Base-by-base conservation (phyloP, 108 stramenopile species). In the Stephanodiscus triporus region DNA sequence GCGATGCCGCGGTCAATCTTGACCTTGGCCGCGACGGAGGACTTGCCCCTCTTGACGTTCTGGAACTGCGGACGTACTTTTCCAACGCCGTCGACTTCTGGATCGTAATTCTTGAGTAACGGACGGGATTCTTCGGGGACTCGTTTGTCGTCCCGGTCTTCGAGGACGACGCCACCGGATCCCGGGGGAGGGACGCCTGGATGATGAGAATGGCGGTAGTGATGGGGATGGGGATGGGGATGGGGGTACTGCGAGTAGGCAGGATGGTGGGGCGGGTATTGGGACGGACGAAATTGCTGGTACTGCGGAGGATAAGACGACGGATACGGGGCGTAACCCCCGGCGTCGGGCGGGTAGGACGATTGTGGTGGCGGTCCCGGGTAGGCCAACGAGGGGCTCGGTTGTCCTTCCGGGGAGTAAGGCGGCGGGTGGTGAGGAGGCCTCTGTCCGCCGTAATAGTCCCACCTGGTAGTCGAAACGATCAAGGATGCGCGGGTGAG, bases 11-110 rank as follows among this genome's bases (percentile, higher is more conserved):
- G 38, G 8, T 38, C 0, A 4, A 13, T 36, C 14, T 8, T 16
- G 16, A 16, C 43, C 14, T 45, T 45, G 14, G 40, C 40, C 40
- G 11, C 40, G 40, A 20, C 17, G 9, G 24, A 54, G 26, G 53
- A 24, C 53, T 54, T 54, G 19, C 26, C 36, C 55, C 57, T 64
- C 45, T 58, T 73, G 27, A 13, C 19, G n/a, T 65, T 65, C 20
- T 29, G 63, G 45, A 73, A 73, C 64, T 73, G 73, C 10, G 73
- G 73, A 26, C 73, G 63, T 43, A 73, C 48, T 29, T 6, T 42
- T 19, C 4, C 53, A 1, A 43, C 22, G 2, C 63, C 63, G 26
- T 73, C 73, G 4, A 20, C 14, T 19, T 73, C 22, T 7, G 63
- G 73, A 27, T 65, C 66, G 64, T 73, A 66, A 23, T 56, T 64